Base-by-base conservation (phyloP, 1,139 yeast species). In the Pichia sp. region DNA sequence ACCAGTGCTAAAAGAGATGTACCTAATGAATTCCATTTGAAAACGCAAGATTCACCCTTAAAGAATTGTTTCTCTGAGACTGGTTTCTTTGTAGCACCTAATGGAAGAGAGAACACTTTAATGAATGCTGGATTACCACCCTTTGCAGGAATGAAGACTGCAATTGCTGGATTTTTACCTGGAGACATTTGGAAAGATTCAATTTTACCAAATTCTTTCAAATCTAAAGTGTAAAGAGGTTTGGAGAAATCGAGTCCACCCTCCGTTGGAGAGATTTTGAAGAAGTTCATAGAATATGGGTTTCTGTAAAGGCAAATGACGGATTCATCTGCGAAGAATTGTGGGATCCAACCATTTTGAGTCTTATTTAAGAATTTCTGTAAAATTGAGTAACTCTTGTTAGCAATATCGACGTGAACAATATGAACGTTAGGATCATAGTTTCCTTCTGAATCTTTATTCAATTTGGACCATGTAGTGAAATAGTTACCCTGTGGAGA, bases 1-100 rank as follows among this genome's bases (percentile, higher is more conserved):
- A 96, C 94, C 52, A 88, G 72, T 39, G 95, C 96, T 54, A 93
- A 67, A 48, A 91, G 69, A 10, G 97, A 94, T 44, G 97, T 93
- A 39, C 98, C 99, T 47, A 87, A 70, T 30, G 78, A 72, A 60
- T 93, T 93, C 99, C 99, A 93, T 58, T 77, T 81, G 66, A 91
- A 74, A 50, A 75, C 81, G 60, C 96, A 93, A 51, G 82, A 76
- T 57, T 93, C 98, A 31, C 97, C 97, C 65, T 88, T 88, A 73
- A 91, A 91, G 53, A 93, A 86, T 41, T 85, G 77, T 60, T 91
- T 91, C 45, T 80, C 77, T 36, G 94, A 81, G 33, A 86, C 79
- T 21, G 96, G 91, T 50, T 80, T 85, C 40, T 71, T 66, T 55
- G 87, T 81, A 53, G 75, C 74, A 27, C 86, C 79, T 51, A 80